Evolutionary conservation across 2,329 filamentous ascomycete species (phyloP), one percentile per base, ranked within the genome.

Genomic region (Arthroderma uncinatum): DNA sequence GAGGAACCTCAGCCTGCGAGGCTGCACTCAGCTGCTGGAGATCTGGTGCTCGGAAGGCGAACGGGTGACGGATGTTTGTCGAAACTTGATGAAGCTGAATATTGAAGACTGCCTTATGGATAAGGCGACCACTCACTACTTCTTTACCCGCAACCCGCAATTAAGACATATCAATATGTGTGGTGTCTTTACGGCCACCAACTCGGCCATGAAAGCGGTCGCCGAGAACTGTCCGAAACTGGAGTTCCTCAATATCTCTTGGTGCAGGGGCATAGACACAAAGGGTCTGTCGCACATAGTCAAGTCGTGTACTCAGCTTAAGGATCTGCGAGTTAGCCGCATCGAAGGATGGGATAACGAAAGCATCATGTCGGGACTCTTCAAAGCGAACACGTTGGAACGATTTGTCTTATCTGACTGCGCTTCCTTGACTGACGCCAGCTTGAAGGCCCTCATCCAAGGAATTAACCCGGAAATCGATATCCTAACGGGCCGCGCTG

Each of bases 41-140:
- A 85, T 86, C 66, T 91, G 90, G 78, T 79, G 82, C 47, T 81
- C 83, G 14, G 84, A 90, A 61, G 83, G 85, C 34, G 73, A 74
- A 42, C 70, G 70, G 23, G 82, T 96, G 42, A 85, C 87, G n/a
- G 86, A 87, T 63, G 82, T 87, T 4, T 97, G 92, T 74, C 84
- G 78, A 64, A 97, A 97, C 66, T 79, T 98, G 23, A 83, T 90
- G 66, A 89, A 89, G 65, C 87, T 91, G 55, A 94, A 87, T 0
- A 79, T 97, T 14, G 89, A 97, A 73, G 93, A 90, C 4, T 95
- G 90, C 68, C 83, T 85, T 44, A 93, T 95, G 61, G 87, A 95
- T 64, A 83, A 87, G 58, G 82, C 82, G 36, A 81, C 83, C 2
- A 87, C 91, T 0, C 79, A 96, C 57, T 87, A 89, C 70, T 87